Evolutionary conservation across 148 eudicot species (phyloP).

Genomic region (Heliosperma pusillum): DNA sequence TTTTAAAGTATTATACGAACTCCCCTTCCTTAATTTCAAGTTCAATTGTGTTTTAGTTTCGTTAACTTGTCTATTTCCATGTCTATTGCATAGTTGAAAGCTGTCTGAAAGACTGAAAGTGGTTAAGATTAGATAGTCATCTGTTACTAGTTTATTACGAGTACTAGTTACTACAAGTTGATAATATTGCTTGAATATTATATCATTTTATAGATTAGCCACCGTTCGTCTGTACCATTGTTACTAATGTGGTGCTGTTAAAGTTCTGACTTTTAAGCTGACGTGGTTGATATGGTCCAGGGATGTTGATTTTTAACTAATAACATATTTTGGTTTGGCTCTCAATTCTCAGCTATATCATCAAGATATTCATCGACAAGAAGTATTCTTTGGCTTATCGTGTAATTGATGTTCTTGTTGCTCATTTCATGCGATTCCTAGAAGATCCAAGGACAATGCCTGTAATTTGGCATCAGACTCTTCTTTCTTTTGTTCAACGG

Average conservation of each 20-base stretch:
- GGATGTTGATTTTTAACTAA: neutral
- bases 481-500: conserved; percentile 91
- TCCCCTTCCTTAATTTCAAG: neutral
- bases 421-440: conserved; percentile 73
- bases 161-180: neutral
- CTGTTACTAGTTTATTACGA: neutral
- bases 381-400: conserved; percentile 87
- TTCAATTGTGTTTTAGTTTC: neutral
- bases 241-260: neutral
- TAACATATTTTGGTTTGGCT: neutral
- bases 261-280: neutral
- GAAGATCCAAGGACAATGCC: conserved; percentile 87
- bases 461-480: conserved; percentile 96
- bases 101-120: neutral
- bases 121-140: neutral
- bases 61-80: neutral
- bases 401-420: conserved; percentile 86
- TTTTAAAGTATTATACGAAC: neutral
- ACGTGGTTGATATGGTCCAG: neutral
- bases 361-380: conserved; percentile 86
- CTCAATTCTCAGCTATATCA: conserved; percentile 67
- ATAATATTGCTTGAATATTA: neutral
- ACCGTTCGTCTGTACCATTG: neutral
- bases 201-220: neutral
- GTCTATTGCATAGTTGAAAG: neutral